Evolutionary conservation across 208 protist genomes (phyloP).

Genomic region (Trypanosoma platydactyli): DNA sequence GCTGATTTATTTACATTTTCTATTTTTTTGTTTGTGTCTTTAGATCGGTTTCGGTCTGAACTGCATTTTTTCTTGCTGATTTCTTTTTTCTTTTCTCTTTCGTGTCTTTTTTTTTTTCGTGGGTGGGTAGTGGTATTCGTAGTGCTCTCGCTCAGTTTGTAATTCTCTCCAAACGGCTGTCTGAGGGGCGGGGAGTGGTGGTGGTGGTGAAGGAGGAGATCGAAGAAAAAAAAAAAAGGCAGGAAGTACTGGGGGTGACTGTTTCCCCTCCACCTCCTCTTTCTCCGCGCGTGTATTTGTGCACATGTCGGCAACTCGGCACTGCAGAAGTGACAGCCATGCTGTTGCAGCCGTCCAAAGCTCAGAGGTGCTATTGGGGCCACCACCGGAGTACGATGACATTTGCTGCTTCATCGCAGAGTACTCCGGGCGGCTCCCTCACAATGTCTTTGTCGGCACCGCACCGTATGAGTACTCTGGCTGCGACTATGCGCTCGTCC

Average conservation of each 20-base stretch:
- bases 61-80: not conserved
- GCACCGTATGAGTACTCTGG: conserved; percentile 64
- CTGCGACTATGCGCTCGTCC: conserved; percentile 69
- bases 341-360: not conserved
- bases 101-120: no score
- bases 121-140: no score
- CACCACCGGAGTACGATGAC: conserved; percentile 29
- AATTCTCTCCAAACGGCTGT: no score
- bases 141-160: no score
- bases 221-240: no score
- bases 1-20: conserved; percentile 17
- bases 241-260: no score
- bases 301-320: not conserved
- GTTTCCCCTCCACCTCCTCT: no score
- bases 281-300: not conserved
- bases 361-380: conserved; percentile 1
- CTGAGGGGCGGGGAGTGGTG: no score
- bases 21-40: conserved; percentile 17
- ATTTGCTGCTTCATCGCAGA: conserved; percentile 51
- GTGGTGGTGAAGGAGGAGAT: no score
- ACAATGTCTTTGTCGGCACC: conserved; percentile 12
- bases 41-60: not conserved
- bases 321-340: not conserved
- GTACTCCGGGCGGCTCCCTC: conserved; percentile 37
- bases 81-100: not conserved